Base-by-base conservation (phyloP, 106 monocot genomes). In the Dioscorea zingiberensis region DNA sequence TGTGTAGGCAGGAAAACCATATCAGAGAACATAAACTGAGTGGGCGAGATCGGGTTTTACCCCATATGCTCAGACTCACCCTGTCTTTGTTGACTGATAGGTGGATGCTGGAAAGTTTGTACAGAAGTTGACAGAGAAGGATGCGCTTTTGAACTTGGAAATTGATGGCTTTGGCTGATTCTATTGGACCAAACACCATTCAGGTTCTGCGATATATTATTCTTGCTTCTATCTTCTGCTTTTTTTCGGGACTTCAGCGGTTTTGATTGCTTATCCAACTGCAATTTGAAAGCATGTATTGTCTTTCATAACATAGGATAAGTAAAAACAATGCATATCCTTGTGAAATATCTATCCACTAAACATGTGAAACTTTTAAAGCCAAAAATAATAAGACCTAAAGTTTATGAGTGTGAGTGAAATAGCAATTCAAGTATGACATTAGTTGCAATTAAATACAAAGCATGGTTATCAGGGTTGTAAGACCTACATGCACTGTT, bases 221-320 rank as follows among this genome's bases (percentile, higher is more conserved):
- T 80, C 66, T 79, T 84, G 49, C 44, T 66, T 60, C 68, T 90
- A 72, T 79, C 95, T 24, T 83, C 82, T 44, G 63, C 38, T 60
- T 85, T 95, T 44, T 77, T 87, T 19, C 54, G 60, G 65, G 77
- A 63, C 55, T 46, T 74, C 11, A 32, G 21, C 46, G 27, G 55
- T 29, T 62, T 84, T 59, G 83, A 85, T 58, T 72, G 77, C 21
- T 44, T 58, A 59, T 90, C 80, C 32, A 19, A 44, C 90, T 94
- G 74, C 58, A 72, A 62, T 59, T 57, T 63, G 16, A 61, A 75
- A 38, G 10, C 38, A 38, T 38, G 10, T 38, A 38, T 38, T 38
- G 38, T 10, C 6, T 10, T 2, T 38, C 10, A 10, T 38, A 10
- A 8, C 38, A 38, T 38, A 2, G 4, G 10, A 38, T 10, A 38